These are phyloP conservation scores for Plantago rigida DNA, from an alignment of 305 asterid genomes.

Conservation along the genomic window DNA sequence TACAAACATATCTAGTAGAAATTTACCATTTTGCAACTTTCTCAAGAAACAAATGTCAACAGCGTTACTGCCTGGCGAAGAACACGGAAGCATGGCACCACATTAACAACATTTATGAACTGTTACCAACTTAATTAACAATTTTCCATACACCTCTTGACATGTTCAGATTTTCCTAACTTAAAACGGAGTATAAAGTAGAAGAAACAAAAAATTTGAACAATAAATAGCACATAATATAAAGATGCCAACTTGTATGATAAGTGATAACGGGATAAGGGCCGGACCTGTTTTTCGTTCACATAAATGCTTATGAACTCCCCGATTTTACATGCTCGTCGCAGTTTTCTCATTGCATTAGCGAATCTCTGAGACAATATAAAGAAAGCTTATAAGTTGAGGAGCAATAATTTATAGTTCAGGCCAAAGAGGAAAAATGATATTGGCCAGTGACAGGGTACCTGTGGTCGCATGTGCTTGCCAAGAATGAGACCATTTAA, in stretches of 20 bases:
- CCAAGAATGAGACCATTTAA: constrained; percentile 93
- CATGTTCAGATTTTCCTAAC: too few relatives aligned
- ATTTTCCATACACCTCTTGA: too few relatives aligned
- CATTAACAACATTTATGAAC: too few relatives aligned
- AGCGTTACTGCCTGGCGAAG: too few relatives aligned
- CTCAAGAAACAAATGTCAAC: background rate
- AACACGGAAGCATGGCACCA: too few relatives aligned
- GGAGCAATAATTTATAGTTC: background rate
- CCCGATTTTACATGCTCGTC: constrained; percentile 80
- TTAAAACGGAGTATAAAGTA: too few relatives aligned
- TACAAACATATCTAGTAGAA: too few relatives aligned
- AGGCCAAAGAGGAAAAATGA: background rate
- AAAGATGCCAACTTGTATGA: background rate
- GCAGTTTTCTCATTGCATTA: constrained; percentile 63
- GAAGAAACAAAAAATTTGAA: background rate
- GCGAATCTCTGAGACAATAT: constrained; percentile 51
- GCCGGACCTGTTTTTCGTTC: constrained; percentile 76
- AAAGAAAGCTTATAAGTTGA: constrained; percentile 14
- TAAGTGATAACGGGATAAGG: background rate
- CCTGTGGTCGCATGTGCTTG: constrained; percentile 78
- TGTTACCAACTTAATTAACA: too few relatives aligned
- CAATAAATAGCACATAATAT: constrained; percentile 6
- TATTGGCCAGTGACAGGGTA: constrained; percentile 19
- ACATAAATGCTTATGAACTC: constrained; percentile 89
- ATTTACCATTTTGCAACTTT: background rate